These are phyloP conservation scores for Drosera capensis DNA, from an alignment of 148 eudicot species.

Conservation along the genomic window DNA sequence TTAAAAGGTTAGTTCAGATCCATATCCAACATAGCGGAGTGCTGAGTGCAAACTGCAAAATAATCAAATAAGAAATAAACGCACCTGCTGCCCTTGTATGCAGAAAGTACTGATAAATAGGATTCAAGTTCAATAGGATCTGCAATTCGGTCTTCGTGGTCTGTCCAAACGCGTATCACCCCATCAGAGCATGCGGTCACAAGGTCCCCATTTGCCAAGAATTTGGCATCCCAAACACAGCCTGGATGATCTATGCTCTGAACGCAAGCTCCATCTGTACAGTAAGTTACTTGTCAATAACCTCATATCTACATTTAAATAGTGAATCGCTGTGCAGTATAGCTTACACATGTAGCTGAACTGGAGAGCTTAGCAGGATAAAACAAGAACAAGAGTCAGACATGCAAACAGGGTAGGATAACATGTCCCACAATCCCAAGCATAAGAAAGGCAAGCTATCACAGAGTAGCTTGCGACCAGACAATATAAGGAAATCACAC, in stretches of 20 bases:
- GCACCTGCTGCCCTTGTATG: conserved; percentile 81
- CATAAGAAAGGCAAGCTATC: no score
- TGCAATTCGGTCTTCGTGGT: conserved; percentile 46
- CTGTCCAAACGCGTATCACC: conserved; percentile 81
- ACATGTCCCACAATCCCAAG: no score
- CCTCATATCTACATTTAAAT: background rate
- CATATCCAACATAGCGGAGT: background rate
- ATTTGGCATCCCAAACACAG: conserved; percentile 97
- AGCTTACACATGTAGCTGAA: no score
- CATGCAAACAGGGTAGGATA: no score
- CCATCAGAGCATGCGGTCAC: conserved; percentile 96
- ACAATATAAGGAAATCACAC: no score
- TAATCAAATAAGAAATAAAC: no score
- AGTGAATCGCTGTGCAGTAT: background rate
- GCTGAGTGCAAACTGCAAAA: no score
- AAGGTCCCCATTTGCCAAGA: conserved; percentile 85
- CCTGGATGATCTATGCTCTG: conserved; percentile 98
- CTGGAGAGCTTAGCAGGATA: no score
- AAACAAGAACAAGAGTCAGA: no score
- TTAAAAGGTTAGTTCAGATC: conserved; percentile 2
- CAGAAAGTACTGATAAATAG: conserved; percentile 49
- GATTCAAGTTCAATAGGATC: conserved; percentile 44
- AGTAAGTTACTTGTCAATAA: conserved; percentile 4
- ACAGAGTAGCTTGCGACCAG: no score
- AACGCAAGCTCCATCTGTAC: conserved; percentile 78